Conservation (phyloP, 2,329 filamentous ascomycete species). For the Fusarium sp. region DNA sequence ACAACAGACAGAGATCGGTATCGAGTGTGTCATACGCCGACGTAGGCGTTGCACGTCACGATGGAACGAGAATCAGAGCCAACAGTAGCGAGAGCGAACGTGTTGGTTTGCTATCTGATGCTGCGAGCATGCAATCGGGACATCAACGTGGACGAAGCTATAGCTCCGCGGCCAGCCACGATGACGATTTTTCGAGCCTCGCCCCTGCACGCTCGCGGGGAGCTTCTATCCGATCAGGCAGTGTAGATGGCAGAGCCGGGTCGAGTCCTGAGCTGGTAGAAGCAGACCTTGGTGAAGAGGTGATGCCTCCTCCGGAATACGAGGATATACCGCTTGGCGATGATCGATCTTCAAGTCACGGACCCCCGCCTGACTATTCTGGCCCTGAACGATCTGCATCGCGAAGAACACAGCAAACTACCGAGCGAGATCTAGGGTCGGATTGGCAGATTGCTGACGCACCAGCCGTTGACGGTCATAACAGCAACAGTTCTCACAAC, state of each 20-base stretch:
- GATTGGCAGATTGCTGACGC: conserved; percentile 17
- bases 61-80: conserved; percentile 79
- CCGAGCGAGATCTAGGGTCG: conserved; percentile 34
- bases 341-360: conserved; percentile 55
- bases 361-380: conserved; percentile 64
- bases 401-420: conserved; percentile 41
- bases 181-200: conserved; percentile 58
- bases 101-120: conserved; percentile 76
- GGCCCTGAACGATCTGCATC: conserved; percentile 51
- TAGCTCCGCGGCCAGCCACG: conserved; percentile 68
- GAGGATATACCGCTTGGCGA: conserved; percentile 61
- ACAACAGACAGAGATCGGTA: conserved; percentile 72
- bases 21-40: conserved; percentile 82
- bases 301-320: conserved; percentile 66
- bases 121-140: conserved; percentile 69
- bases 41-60: conserved; percentile 79
- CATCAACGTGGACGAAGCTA: conserved; percentile 50
- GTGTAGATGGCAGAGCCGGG: conserved; percentile 54
- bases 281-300: conserved; percentile 59
- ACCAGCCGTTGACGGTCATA: conserved; percentile 4
- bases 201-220: conserved; percentile 52
- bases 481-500: conserved; percentile 1
- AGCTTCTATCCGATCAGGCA: conserved; percentile 57
- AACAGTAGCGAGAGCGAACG: conserved; percentile 79
- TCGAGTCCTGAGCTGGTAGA: conserved; percentile 66